phyloP scores from a whole-genome alignment of 2,329 filamentous ascomycete species.

The Tolypocladium sp. region DNA sequence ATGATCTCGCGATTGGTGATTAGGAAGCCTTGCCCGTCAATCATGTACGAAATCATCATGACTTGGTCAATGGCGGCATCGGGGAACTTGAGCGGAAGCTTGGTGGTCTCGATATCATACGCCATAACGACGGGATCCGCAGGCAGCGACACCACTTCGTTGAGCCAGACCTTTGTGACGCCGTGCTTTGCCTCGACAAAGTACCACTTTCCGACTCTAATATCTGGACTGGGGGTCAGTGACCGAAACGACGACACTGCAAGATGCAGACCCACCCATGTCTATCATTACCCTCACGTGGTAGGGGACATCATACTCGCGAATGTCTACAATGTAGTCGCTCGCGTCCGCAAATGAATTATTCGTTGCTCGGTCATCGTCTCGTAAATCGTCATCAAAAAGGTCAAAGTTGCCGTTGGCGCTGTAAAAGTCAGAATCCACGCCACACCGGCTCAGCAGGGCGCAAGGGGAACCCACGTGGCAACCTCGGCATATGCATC shows the following conservation, averaged over 20 bases:
- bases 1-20: constrained; percentile 98
- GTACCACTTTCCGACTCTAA: constrained; percentile 96
- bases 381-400: constrained; percentile 83
- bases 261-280: constrained; percentile 44
- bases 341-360: constrained; percentile 75
- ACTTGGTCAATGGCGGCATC: constrained; percentile 91
- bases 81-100: constrained; percentile 91
- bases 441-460: not conserved
- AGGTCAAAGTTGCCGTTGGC: constrained; percentile 81
- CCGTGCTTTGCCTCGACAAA: constrained; percentile 91
- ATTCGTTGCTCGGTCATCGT: constrained; percentile 71
- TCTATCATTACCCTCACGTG: constrained; percentile 99
- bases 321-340: constrained; percentile 96
- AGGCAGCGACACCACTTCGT: constrained; percentile 80
- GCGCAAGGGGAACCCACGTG: constrained; percentile 46
- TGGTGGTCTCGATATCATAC: constrained; percentile 98
- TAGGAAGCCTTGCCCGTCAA: constrained; percentile 93
- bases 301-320: constrained; percentile 98
- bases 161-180: constrained; percentile 68
- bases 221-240: constrained; percentile 48
- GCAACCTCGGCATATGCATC: constrained; percentile 97
- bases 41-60: constrained; percentile 99
- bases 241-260: not conserved
- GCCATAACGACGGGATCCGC: constrained; percentile 97
- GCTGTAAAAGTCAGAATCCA: constrained; percentile 29